These are phyloP conservation scores for Ogataea nitratoaversa DNA, from an alignment of 805 yeast genomes.

Conservation along the genomic window DNA sequence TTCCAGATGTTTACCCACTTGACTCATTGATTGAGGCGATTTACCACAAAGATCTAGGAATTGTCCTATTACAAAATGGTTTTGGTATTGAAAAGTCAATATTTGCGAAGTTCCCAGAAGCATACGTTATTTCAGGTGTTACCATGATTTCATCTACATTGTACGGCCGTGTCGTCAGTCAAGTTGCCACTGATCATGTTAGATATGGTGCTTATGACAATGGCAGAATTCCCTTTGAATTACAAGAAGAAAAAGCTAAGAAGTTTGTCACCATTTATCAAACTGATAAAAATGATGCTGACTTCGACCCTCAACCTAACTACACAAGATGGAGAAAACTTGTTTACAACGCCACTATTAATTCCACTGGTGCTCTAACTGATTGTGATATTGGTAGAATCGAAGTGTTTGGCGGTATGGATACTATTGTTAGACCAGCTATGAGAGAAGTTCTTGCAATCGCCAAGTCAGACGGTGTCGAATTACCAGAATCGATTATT, in stretches of 20 bases:
- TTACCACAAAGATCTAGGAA: conserved; percentile 27
- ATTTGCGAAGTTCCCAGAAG: conserved; percentile 31
- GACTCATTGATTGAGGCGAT: conserved; percentile 31
- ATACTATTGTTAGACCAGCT: conserved; percentile 33
- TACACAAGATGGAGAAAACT: conserved; percentile 44
- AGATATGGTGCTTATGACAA: conserved; percentile 36
- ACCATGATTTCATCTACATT: conserved; percentile 33
- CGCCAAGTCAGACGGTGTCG: conserved; percentile 45
- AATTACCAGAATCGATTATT: conserved; percentile 29
- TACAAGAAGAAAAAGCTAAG: conserved; percentile 29
- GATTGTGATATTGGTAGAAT: conserved; percentile 37
- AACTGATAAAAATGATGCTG: conserved; percentile 27
- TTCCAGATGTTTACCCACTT: conserved; percentile 56
- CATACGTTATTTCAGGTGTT: conserved; percentile 36
- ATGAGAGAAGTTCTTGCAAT: conserved; percentile 41
- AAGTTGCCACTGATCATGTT: conserved; percentile 32
- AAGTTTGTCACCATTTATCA: conserved; percentile 32
- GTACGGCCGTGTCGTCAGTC: conserved; percentile 29
- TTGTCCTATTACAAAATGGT: conserved; percentile 39
- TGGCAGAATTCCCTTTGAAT: conserved; percentile 20
- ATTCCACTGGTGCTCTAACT: conserved; percentile 41
- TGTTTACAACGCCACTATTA: conserved; percentile 44
- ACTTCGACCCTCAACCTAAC: conserved; percentile 34
- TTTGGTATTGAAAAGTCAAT: conserved; percentile 35
- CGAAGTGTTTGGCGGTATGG: conserved; percentile 27